Percentiles rank a stretch among this genome's conserved stretches.
These are phyloP conservation scores for Chlorella sorokiniana DNA, from an alignment of 139 green algal genomes.

Conservation along the genomic window DNA sequence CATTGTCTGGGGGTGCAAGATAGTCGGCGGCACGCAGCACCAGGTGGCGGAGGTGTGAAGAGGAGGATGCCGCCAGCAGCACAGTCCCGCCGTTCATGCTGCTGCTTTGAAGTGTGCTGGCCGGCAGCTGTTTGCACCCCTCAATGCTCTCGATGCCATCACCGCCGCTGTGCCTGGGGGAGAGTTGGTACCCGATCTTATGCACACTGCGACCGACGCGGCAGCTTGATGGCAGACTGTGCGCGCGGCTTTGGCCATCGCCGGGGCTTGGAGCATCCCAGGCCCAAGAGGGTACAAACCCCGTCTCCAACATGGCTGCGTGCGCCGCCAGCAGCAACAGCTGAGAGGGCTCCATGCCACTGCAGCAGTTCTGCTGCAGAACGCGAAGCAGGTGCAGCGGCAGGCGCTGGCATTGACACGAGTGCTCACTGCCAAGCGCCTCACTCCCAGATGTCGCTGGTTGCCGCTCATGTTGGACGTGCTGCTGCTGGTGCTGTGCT, in stretches of 20 bases:
- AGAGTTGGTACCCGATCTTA: constrained; percentile 12
- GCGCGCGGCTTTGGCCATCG: background rate
- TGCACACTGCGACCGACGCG: background rate
- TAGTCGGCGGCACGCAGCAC: constrained; percentile 2
- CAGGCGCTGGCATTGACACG: constrained; percentile 5
- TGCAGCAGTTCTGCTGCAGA: background rate
- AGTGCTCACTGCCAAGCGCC: too few species aligned
- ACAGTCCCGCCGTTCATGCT: constrained; percentile 8
- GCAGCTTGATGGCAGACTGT: background rate
- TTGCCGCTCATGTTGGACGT: background rate
- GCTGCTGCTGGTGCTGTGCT: background rate
- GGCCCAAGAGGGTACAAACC: constrained; percentile 20
- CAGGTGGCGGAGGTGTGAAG: background rate
- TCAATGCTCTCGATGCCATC: background rate
- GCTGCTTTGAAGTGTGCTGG: constrained; percentile 35
- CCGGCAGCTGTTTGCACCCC: background rate
- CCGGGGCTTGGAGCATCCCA: background rate
- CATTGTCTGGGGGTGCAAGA: too few species aligned
- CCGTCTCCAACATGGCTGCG: constrained; percentile 52
- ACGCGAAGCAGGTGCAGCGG: constrained; percentile 33
- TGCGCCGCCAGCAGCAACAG: constrained; percentile 49
- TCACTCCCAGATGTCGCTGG: background rate
- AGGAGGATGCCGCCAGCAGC: constrained; percentile 20
- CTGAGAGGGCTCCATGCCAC: background rate
- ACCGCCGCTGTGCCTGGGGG: background rate